These are phyloP conservation scores for Pleurotus cornucopiae DNA, from an alignment of 768 basidiomycete genomes.

Conservation along the genomic window DNA sequence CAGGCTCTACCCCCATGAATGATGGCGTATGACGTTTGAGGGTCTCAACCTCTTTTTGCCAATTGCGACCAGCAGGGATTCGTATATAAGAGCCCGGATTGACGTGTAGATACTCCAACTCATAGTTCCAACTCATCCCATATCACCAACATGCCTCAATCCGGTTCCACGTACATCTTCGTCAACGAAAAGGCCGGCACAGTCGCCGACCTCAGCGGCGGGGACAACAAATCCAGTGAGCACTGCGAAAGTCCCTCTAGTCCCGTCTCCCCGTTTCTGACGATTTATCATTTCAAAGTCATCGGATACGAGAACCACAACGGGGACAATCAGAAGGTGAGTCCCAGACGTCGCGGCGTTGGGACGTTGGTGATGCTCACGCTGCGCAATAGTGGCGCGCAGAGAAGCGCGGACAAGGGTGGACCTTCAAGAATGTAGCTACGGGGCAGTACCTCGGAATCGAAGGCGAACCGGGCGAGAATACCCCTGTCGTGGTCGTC, in stretches of 20 bases:
- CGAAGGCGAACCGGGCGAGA: not conserved
- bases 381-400: not conserved
- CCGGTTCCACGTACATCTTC: slow-evolving; percentile 26
- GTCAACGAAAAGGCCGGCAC: slow-evolving; percentile 36
- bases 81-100: no score
- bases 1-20: no score
- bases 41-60: no score
- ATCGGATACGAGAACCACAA: slow-evolving; percentile 33
- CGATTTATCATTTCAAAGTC: slow-evolving; percentile 19
- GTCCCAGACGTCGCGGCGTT: not conserved
- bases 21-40: no score
- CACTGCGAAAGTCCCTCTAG: not conserved
- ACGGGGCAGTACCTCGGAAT: not conserved
- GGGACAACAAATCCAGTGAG: slow-evolving; percentile 30
- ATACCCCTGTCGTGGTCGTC: not conserved
- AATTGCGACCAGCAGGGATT: no score
- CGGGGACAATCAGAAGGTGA: slow-evolving; percentile 39
- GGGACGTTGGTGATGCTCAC: no score
- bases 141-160: no score
- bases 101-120: no score
- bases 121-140: no score
- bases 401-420: not conserved
- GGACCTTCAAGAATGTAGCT: not conserved
- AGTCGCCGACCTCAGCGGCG: slow-evolving; percentile 40
- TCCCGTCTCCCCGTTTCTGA: no score